These are phyloP conservation scores for Naganishia randhawae DNA, from an alignment of 768 basidiomycete genomes.

Conservation along the genomic window DNA sequence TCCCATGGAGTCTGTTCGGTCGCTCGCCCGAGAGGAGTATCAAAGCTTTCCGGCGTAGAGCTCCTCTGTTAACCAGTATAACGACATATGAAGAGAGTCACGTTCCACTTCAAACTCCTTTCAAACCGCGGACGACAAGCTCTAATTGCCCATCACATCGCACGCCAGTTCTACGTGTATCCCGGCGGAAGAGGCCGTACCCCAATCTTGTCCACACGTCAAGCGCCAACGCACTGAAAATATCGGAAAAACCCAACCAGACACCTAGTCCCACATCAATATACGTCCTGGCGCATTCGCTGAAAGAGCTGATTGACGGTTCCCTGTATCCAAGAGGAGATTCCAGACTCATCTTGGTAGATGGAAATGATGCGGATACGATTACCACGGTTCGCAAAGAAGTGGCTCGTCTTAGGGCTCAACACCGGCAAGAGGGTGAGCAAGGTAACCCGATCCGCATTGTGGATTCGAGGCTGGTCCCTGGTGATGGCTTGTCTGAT, in stretches of 20 bases:
- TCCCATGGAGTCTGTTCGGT: background rate
- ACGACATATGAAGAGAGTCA: background rate
- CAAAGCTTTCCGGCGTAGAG: background rate
- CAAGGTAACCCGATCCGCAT: background rate
- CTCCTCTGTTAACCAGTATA: conserved; percentile 7
- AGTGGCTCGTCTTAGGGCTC: background rate
- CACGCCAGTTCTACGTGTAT: conserved; percentile 11
- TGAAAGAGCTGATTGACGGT: background rate
- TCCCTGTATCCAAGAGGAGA: background rate
- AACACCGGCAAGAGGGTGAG: background rate
- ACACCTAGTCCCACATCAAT: background rate
- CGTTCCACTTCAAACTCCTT: background rate
- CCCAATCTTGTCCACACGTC: background rate
- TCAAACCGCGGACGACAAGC: background rate
- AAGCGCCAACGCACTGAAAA: background rate
- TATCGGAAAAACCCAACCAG: background rate
- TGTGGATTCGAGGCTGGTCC: background rate
- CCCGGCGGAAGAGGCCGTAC: background rate
- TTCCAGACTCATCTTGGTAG: conserved; percentile 7
- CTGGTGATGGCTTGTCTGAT: background rate
- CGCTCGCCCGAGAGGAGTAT: background rate
- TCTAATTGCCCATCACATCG: background rate
- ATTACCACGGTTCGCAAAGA: background rate
- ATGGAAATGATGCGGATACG: background rate
- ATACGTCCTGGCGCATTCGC: background rate